phyloP scores from a whole-genome alignment of 2,329 filamentous ascomycete species.

The Epichloe brachyelytri region DNA sequence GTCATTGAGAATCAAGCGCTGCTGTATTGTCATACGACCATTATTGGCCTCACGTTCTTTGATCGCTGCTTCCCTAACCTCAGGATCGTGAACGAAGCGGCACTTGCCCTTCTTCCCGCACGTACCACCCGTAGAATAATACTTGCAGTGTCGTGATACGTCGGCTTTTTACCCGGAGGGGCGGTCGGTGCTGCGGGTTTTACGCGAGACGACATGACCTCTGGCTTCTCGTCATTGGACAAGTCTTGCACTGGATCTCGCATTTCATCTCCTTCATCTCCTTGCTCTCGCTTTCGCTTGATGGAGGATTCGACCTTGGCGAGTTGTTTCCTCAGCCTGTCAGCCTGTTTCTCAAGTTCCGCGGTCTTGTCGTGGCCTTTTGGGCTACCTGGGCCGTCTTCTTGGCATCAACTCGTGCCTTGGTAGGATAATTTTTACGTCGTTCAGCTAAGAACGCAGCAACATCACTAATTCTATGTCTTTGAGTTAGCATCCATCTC shows the following conservation, averaged over 20 bases:
- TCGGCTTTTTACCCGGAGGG: slow-evolving; percentile 43
- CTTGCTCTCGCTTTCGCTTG: slow-evolving; percentile 55
- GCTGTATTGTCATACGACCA: slow-evolving; percentile 51
- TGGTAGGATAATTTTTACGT: slow-evolving; percentile 67
- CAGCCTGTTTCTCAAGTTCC: slow-evolving; percentile 44
- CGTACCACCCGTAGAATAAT: slow-evolving; percentile 54
- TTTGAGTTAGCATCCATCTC: background rate
- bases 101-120: slow-evolving; percentile 66
- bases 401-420: slow-evolving; percentile 52
- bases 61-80: slow-evolving; percentile 49
- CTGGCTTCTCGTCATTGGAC: slow-evolving; percentile 47
- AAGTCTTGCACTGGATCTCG: slow-evolving; percentile 37
- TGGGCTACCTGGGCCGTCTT: slow-evolving; percentile 34
- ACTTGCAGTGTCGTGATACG: slow-evolving; percentile 55
- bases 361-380: slow-evolving; percentile 48
- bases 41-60: slow-evolving; percentile 52
- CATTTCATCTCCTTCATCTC: slow-evolving; percentile 55
- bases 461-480: slow-evolving; percentile 51
- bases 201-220: slow-evolving; percentile 39
- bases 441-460: slow-evolving; percentile 71
- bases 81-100: slow-evolving; percentile 56
- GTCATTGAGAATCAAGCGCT: slow-evolving; percentile 53
- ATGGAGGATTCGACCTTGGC: slow-evolving; percentile 58
- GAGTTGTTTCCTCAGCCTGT: slow-evolving; percentile 50
- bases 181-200: slow-evolving; percentile 21